A percentile compares a stretch with the other conserved stretches of the same genome.
phyloP scores from a whole-genome alignment of 164 flowering plant genomes.

The Annona cherimola region DNA sequence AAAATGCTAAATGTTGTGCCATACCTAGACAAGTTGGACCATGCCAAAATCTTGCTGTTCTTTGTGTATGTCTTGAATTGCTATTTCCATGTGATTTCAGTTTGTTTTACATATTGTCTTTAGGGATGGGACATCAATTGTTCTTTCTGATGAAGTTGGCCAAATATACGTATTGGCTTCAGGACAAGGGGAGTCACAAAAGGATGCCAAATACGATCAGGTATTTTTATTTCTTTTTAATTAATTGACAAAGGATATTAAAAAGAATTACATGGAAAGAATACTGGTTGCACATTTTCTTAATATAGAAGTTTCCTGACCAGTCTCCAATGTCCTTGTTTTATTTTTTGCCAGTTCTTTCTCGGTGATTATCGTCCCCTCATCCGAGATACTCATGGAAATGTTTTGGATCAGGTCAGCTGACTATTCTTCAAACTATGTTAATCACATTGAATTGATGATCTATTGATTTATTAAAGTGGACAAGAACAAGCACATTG shows the following conservation, averaged over 20 bases:
- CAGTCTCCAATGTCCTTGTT: background rate
- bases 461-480: too few species aligned
- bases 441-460: background rate
- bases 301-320: background rate
- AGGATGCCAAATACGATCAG: conserved; percentile 98
- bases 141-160: conserved; percentile 98
- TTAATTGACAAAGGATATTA: too few species aligned
- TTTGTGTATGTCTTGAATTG: background rate
- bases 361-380: conserved; percentile 98
- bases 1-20: background rate
- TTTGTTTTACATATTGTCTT: background rate
- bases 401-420: conserved; percentile 90
- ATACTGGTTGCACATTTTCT: background rate
- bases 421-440: background rate
- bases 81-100: background rate
- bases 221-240: conserved; percentile 25
- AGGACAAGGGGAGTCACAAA: conserved; percentile 90
- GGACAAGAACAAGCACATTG: background rate
- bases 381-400: conserved; percentile 79
- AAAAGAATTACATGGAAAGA: too few species aligned
- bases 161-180: conserved; percentile 80
- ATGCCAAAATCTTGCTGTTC: background rate
- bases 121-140: conserved; percentile 96
- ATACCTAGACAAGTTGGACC: background rate
- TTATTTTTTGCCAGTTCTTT: conserved; percentile 61